Base-by-base conservation (phyloP, 116 monocot genomes). In the Cymodocea nodosa region DNA sequence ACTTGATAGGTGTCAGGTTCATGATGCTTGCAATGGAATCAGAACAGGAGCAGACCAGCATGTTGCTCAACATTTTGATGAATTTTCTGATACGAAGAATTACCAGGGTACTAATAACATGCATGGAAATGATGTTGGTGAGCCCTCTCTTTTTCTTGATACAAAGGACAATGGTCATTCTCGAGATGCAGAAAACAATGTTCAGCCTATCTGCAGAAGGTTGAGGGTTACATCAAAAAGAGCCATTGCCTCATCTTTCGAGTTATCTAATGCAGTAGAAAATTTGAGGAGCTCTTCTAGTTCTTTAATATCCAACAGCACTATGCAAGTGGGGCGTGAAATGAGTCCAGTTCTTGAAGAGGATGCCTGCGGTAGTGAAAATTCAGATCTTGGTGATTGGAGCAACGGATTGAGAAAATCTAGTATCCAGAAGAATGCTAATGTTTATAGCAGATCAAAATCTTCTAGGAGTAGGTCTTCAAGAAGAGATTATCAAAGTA, bases 201-300 rank as follows among this genome's bases (percentile, higher is more conserved):
- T 18, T 23, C 61, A 63, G 56, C 73, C 77, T 48, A 39, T 53
- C 4, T 78, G 52, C 52, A 67, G 68, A 59, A 98, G 70, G 71
- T 56, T 93, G 34, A 83, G 72, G 70, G 74, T 99, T 40, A 99
- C 77, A 75, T 77, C 93, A 44, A 84, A 78, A 53, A 81, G 73
- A 48, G 70, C 61, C 36, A 52, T 15, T 16, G 62, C 61, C 74
- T 78, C 69, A 58, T 74, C 66, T 62, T 65, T 69, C 15, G 82
- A 74, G 49, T 71, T 68, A 49, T 73, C 70, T 72, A 57, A 59
- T 80, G 68, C 35, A 20, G 5, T 35, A 18, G 81, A 85, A 10
- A 72, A 75, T 63, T 64, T 52, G 48, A 65, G 35, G 69, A 74
- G 56, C 55, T 66, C 73, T 64, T 77, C 68, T 37, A 52, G 60